Evolutionary conservation across 192 early-diverging fungal genomes (phyloP), one percentile per base, ranked within the genome.

Genomic region (Coemansia pectinata): DNA sequence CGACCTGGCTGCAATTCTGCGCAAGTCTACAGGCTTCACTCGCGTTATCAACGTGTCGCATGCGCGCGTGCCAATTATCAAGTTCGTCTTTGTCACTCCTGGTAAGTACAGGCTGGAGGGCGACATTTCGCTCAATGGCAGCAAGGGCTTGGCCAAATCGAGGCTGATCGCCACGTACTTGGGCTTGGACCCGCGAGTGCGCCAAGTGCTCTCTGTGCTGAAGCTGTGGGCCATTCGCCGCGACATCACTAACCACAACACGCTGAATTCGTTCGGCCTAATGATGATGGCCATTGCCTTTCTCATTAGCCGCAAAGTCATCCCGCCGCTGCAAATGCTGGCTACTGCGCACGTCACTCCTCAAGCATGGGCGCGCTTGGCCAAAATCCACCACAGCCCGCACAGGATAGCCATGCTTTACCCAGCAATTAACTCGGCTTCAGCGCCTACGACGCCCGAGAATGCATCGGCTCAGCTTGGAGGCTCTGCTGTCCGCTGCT

Each of bases 211-310:
- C 3, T 40, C 60, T 42, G 63, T 72, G 19, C 31, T 83, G 0
- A 83, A 78, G 58, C 17, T 67, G n/a, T 83, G 80, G 80, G 72
- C 53, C 11, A 44, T 58, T 29, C 7, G 23, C 8, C 65, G 80
- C 1, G 19, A 41, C 6, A 71, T 83, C 17, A 40, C 36, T 0
- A 60, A 63, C 36, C 60, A 55, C 10, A 68, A 69, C 10, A 58
- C 63, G 14, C 42, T 83, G 27, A 83, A 83, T 45, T 83, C 80
- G 62, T 83, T 70, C 45, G 72, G 72, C 0, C 41, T 83, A 11
- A 21, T 69, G 69, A 74, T 83, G 80, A 77, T 83, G 75, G 76
- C 48, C 2, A 27, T 83, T 6, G 69, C 80, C 3, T 83, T 72
- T 36, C 69, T 83, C 36, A 63, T 77, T 15, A 39, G 59, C 48